These are phyloP conservation scores for Neurospora sp. DNA, from an alignment of 495 filamentous ascomycete genomes.

Conservation along the genomic window DNA sequence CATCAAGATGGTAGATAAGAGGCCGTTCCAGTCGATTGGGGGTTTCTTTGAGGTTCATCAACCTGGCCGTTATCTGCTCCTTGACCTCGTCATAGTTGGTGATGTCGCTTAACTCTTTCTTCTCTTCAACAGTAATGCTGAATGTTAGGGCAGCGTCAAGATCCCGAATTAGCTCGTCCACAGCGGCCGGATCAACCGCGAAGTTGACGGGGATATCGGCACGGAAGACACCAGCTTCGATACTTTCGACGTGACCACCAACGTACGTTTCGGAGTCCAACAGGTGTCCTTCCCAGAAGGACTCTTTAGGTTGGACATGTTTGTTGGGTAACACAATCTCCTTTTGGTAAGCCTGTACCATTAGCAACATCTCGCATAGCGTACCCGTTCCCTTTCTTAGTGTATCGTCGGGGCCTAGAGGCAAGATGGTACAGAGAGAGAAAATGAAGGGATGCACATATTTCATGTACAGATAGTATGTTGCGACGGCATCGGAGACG, in stretches of 20 bases:
- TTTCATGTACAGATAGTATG: conserved; percentile 99
- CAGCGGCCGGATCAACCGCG: conserved; percentile 70
- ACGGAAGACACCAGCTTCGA: conserved; percentile 95
- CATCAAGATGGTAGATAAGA: conserved; percentile 95
- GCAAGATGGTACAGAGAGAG: conserved; percentile 93
- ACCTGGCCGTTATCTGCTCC: conserved; percentile 62
- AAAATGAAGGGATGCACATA: conserved; percentile 99
- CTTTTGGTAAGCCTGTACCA: conserved; percentile 94
- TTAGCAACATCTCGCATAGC: conserved; percentile 95
- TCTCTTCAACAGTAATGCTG: conserved; percentile 86
- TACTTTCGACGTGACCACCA: conserved; percentile 97
- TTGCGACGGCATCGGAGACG: conserved; percentile 96
- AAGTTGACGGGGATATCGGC: conserved; percentile 93
- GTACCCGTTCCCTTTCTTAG: conserved; percentile 94
- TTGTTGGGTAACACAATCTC: conserved; percentile 94
- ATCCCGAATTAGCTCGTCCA: conserved; percentile 81
- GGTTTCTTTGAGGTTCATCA: conserved; percentile 66
- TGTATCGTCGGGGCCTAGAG: conserved; percentile 84
- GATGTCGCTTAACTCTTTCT: conserved; percentile 85
- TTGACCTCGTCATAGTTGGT: conserved; percentile 90
- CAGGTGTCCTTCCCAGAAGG: conserved; percentile 94
- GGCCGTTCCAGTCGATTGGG: conserved; percentile 77
- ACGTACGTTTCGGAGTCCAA: conserved; percentile 97
- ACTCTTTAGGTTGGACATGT: conserved; percentile 78
- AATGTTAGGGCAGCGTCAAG: conserved; percentile 87